These are phyloP conservation scores for Boletus edulis DNA, from an alignment of 768 basidiomycete genomes.

Conservation along the genomic window DNA sequence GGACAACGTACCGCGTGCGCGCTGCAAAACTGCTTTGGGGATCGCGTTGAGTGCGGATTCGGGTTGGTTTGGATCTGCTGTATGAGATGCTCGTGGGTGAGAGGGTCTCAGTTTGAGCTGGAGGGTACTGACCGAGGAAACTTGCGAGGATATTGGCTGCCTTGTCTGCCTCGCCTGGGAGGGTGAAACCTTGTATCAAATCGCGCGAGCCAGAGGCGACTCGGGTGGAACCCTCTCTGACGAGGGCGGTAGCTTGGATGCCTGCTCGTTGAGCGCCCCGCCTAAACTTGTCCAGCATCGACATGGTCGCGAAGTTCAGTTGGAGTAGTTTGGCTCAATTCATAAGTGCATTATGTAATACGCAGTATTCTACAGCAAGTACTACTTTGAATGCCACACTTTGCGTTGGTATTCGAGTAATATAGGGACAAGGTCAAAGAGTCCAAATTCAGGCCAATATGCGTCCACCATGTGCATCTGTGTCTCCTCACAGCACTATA, in stretches of 20 bases:
- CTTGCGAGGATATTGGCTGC: conserved; percentile 87
- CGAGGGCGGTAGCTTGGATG: conserved; percentile 74
- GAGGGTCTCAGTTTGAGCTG: not conserved
- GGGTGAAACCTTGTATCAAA: conserved; percentile 80
- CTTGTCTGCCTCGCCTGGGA: conserved; percentile 93
- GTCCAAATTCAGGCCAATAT: conserved; percentile 93
- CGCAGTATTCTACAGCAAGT: not conserved
- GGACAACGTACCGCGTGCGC: conserved; percentile 68
- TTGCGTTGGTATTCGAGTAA: conserved; percentile 86
- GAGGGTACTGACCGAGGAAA: conserved; percentile 69
- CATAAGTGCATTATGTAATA: conserved; percentile 13
- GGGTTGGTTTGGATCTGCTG: conserved; percentile 85
- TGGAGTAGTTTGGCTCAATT: too few species aligned
- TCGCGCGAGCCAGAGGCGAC: conserved; percentile 74
- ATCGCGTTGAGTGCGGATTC: conserved; percentile 91
- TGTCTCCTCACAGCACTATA: conserved; percentile 75
- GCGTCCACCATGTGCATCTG: conserved; percentile 82
- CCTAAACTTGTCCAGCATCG: conserved; percentile 78
- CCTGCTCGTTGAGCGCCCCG: conserved; percentile 80
- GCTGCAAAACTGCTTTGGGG: conserved; percentile 87
- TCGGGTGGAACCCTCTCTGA: conserved; percentile 62
- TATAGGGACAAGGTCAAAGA: conserved; percentile 84
- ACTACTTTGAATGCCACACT: conserved; percentile 41
- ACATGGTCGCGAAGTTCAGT: conserved; percentile 34
- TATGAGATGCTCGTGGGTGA: not conserved